Evolutionary conservation across 345 rosid species (phyloP).

Genomic region (Citrus glauca): DNA sequence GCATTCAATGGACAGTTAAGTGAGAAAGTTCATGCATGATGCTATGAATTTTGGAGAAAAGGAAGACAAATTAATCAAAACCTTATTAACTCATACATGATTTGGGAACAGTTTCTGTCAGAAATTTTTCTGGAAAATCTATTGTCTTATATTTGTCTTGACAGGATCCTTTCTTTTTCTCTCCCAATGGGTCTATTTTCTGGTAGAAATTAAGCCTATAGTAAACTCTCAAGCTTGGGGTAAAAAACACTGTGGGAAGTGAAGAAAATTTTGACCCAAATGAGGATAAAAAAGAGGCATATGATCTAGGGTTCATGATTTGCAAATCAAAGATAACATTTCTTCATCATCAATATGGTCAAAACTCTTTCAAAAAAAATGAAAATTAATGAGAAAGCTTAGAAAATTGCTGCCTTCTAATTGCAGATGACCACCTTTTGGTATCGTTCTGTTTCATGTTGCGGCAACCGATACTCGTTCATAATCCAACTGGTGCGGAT

Average conservation of each 20-base stretch:
- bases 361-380: too few relatives aligned
- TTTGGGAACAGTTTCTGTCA: not conserved
- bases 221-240: not conserved
- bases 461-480: slow-evolving; percentile 99
- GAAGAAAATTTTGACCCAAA: not conserved
- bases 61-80: not conserved
- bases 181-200: too few relatives aligned
- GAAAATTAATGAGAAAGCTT: too few relatives aligned
- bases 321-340: not conserved
- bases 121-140: not conserved
- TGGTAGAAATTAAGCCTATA: not conserved
- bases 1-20: not conserved
- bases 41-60: not conserved
- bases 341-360: not conserved
- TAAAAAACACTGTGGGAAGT: not conserved
- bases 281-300: not conserved
- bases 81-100: too few relatives aligned
- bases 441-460: slow-evolving; percentile 82
- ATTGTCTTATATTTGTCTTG: not conserved
- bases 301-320: not conserved
- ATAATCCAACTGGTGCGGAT: slow-evolving; percentile 97
- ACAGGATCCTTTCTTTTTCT: too few relatives aligned
- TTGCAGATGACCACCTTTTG: slow-evolving; percentile 61
- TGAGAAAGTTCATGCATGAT: not conserved
- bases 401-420: too few relatives aligned